Percentiles rank a stretch among this genome's conserved stretches.
Evolutionary conservation across 176 grass and related monocot genomes (phyloP).

Genomic region (Avena insularis): DNA sequence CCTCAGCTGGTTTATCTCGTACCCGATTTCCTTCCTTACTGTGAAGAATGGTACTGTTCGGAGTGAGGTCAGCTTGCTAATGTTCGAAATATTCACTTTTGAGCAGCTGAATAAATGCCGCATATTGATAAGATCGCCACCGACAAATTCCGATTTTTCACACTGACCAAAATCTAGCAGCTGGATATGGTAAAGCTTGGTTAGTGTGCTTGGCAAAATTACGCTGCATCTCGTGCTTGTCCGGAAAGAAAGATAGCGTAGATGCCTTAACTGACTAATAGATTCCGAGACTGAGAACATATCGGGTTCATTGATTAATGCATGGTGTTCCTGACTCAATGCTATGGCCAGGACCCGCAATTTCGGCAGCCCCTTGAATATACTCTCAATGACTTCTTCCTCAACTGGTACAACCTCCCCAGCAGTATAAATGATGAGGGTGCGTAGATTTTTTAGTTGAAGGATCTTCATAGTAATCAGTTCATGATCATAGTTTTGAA

Average conservation of each 20-base stretch:
- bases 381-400: not conserved
- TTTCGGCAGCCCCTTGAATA: conserved; percentile 14
- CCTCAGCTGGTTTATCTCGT: conserved; percentile 44
- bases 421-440: not conserved
- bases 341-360: conserved; percentile 17
- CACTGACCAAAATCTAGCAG: not conserved
- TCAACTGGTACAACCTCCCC: not conserved
- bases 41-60: not conserved
- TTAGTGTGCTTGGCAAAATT: not conserved
- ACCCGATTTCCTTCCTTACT: not conserved
- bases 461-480: not conserved
- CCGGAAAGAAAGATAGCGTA: conserved; percentile 20
- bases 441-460: conserved; percentile 5
- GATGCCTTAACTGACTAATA: conserved; percentile 36
- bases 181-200: conserved; percentile 47
- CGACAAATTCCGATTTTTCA: not conserved
- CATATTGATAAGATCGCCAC: conserved; percentile 20
- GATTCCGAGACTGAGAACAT: conserved; percentile 1
- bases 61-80: conserved; percentile 25
- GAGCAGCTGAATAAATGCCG: not conserved
- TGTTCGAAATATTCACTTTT: not conserved
- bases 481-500: not conserved
- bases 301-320: not conserved
- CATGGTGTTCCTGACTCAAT: not conserved
- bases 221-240: not conserved